Base-by-base conservation (phyloP, 108 stramenopile species). In the Discostella stelligeroides region DNA sequence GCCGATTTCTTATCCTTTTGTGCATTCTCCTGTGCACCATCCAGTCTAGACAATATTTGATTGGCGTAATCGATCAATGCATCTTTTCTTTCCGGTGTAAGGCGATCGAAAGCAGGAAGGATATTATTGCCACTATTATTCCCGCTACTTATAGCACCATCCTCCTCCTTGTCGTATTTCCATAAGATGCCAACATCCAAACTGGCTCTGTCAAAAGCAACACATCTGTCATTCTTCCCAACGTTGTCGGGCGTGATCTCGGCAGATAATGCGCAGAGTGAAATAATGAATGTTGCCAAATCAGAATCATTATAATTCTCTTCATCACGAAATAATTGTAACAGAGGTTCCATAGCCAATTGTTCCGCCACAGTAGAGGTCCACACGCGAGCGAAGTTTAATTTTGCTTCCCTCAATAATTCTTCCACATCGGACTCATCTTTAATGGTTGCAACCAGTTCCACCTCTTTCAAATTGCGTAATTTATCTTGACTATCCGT, bases 201-300 rank as follows among this genome's bases (percentile, higher is more conserved):
- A 48, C 83, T 85, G 3, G 89, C 89, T 57, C 85, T 30, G 37
- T 85, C 73, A 42, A 93, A 66, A 7, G 92, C 70, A 1, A 68
- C 55, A 73, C 92, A 93, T 30, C 49, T 68, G 21, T 41, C 71
- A 41, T 72, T 45, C 34, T 34, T 6, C 7, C 40, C 64, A 17
- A 40, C 43, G 39, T 64, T 43, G 0, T 64, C 51, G 7, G n/a
- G 12, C n/a, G 57, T 55, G 59, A 84, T 70, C 75, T 93, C 92
- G 25, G 88, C 92, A 10, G 87, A 81, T 47, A 88, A 25, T 70
- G 80, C 83, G 70, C 92, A 93, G 8, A 86, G 23, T 25, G 84
- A 86, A 4, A 84, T 59, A 43, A 93, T 76, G n/a, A 90, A 68
- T 12, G 55, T 30, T 37, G 53, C 53, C 48, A 88, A 57, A 64